These are phyloP conservation scores for Aaosphaeria pasadenensis DNA, from an alignment of 2,329 filamentous ascomycete species.

Conservation along the genomic window DNA sequence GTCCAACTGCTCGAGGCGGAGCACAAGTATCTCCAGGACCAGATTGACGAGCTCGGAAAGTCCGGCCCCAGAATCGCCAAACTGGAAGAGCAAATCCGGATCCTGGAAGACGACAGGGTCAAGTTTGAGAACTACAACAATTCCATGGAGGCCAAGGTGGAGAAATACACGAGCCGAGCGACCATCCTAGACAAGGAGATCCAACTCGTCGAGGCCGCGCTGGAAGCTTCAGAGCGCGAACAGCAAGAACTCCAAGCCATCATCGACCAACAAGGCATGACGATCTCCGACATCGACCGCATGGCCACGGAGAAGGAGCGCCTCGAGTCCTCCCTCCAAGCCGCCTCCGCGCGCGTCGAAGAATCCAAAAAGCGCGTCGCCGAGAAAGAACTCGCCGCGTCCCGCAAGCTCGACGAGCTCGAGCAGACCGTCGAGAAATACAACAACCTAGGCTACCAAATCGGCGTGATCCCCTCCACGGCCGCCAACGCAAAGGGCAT, in stretches of 20 bases:
- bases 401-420: conserved; percentile 83
- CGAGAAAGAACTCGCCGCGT: conserved; percentile 86
- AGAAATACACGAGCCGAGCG: conserved; percentile 81
- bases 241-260: conserved; percentile 74
- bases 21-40: conserved; percentile 73
- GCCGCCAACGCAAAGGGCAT: conserved; percentile 81
- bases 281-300: conserved; percentile 97
- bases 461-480: conserved; percentile 80
- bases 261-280: conserved; percentile 90
- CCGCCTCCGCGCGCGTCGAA: conserved; percentile 71
- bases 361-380: conserved; percentile 79
- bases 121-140: conserved; percentile 97
- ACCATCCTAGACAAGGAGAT: conserved; percentile 84
- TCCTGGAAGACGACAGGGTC: conserved; percentile 88
- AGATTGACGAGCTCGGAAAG: conserved; percentile 88
- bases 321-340: conserved; percentile 83
- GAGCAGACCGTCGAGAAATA: conserved; percentile 86
- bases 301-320: conserved; percentile 96
- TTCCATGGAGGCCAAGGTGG: conserved; percentile 76
- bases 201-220: conserved; percentile 77
- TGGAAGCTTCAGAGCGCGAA: conserved; percentile 79
- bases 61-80: conserved; percentile 78
- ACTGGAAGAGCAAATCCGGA: conserved; percentile 84
- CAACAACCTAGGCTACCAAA: conserved; percentile 92
- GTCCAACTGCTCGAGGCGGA: conserved; percentile 84